Base-by-base conservation (phyloP, 768 basidiomycete genomes). In the Collybia nuda region DNA sequence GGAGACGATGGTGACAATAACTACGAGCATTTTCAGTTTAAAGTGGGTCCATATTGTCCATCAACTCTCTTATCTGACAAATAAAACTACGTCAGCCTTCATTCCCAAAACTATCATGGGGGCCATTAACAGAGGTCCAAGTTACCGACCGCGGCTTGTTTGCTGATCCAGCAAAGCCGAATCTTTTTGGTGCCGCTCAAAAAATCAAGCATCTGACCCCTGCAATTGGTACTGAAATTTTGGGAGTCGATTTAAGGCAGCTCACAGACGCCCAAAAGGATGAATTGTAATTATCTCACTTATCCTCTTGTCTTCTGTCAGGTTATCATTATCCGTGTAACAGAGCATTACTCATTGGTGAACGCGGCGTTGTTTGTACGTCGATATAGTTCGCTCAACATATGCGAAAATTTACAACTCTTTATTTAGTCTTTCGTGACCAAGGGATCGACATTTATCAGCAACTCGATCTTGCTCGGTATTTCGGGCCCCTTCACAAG, bases 401-500 rank as follows among this genome's bases (percentile, higher is more conserved):
- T 6, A 14, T 5, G n/a, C 12, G 40, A 38, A 24, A 5, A 21
- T 18, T 18, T 39, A 50, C 38, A 19, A 44, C 53, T 48, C 22
- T 6, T 42, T 44, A 40, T 36, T n/a, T 53, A 88, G 88, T 90
- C 70, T 83, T 89, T 73, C 81, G 84, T 39, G 81, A 88, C 59
- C 88, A 91, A 70, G 82, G 85, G 51, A 67, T 91, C 54, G 72
- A 75, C 54, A 79, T 90, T 40, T 72, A 84, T 41, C 75, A 85
- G 53, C 86, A 91, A 58, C 76, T 90, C 8, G 81, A 85, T n/a
- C 70, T 92, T 51, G 86, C 78, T 6, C 80, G 81, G 14, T 70
- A 91, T 60, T 89, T 78, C 48, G 89, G 89, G 4, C 86, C 80
- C 41, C 76, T 90, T 40, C 90, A 93, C 66, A 88, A 85, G 62